A percentile compares a stretch with the other conserved stretches of the same genome.
phyloP scores from a whole-genome alignment of 1,284 basidiomycete species.

The Microbotryum scabiosae region DNA sequence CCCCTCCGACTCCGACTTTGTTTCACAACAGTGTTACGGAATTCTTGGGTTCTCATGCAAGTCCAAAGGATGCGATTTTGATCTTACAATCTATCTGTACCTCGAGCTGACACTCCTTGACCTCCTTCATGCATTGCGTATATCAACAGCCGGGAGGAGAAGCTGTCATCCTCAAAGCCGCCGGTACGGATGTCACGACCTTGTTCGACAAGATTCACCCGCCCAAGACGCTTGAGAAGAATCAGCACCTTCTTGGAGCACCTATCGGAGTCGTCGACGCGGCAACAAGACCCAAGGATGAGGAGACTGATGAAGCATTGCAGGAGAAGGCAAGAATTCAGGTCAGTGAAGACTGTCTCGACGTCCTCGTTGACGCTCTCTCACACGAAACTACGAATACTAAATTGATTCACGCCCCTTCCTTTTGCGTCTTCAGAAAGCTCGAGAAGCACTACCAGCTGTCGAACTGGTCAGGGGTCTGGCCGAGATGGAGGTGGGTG shows the following conservation, averaged over 20 bases:
- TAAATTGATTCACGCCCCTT: neutral
- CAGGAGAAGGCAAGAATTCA: constrained; percentile 21
- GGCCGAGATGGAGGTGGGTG: constrained; percentile 40
- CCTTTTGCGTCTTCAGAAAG: constrained; percentile 23
- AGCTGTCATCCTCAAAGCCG: neutral
- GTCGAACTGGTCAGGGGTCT: constrained; percentile 35
- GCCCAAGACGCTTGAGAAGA: constrained; percentile 40
- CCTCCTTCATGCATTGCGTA: too few relatives aligned
- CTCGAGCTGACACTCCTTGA: too few relatives aligned
- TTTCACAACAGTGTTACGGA: neutral
- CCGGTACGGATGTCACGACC: neutral
- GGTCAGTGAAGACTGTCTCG: neutral
- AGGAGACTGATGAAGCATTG: neutral
- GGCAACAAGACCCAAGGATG: constrained; percentile 17
- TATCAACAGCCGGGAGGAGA: neutral
- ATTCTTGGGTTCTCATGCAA: neutral
- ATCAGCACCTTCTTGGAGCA: constrained; percentile 25
- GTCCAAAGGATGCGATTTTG: neutral
- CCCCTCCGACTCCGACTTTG: neutral
- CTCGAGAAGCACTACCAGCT: neutral
- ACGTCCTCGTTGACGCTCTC: too few relatives aligned
- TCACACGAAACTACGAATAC: too few relatives aligned
- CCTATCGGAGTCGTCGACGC: constrained; percentile 20
- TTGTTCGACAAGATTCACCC: constrained; percentile 40
- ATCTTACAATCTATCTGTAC: neutral